Evolutionary conservation across 1,139 yeast species (phyloP).

Genomic region (Saccharomyces uvarum): DNA sequence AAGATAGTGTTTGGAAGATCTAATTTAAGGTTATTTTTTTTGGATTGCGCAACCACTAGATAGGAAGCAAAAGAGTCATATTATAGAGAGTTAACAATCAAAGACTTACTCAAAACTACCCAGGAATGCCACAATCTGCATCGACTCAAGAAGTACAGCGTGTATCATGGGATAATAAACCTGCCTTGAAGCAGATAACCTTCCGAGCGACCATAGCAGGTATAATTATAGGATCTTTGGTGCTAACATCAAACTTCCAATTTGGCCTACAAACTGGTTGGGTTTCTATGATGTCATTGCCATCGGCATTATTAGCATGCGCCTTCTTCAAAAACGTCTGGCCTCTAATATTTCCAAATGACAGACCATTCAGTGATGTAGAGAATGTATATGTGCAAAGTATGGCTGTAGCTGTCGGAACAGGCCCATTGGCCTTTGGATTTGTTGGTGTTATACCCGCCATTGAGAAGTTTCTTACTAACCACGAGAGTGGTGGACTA

Average conservation of each 20-base stretch:
- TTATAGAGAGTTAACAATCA: background rate
- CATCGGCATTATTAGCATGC: conserved; percentile 83
- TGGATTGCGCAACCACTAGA: background rate
- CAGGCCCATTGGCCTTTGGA: conserved; percentile 93
- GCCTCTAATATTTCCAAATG: conserved; percentile 25
- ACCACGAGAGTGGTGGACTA: conserved; percentile 66
- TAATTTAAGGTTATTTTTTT: background rate
- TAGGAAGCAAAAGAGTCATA: background rate
- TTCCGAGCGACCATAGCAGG: conserved; percentile 68
- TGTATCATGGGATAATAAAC: conserved; percentile 32
- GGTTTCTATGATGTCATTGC: conserved; percentile 99
- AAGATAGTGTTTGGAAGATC: background rate
- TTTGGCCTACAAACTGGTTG: conserved; percentile 97
- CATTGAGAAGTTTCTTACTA: conserved; percentile 74
- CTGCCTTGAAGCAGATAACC: conserved; percentile 50
- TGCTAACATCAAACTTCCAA: conserved; percentile 82
- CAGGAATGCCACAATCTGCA: background rate
- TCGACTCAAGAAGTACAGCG: background rate
- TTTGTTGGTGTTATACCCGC: conserved; percentile 96
- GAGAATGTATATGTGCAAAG: conserved; percentile 91
- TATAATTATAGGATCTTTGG: conserved; percentile 67
- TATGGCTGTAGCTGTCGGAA: conserved; percentile 92
- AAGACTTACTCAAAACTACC: background rate
- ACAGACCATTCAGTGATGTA: conserved; percentile 65
- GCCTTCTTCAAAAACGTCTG: conserved; percentile 56